Base-by-base conservation (phyloP, 108 stramenopile species). In the Parmales sp. region DNA sequence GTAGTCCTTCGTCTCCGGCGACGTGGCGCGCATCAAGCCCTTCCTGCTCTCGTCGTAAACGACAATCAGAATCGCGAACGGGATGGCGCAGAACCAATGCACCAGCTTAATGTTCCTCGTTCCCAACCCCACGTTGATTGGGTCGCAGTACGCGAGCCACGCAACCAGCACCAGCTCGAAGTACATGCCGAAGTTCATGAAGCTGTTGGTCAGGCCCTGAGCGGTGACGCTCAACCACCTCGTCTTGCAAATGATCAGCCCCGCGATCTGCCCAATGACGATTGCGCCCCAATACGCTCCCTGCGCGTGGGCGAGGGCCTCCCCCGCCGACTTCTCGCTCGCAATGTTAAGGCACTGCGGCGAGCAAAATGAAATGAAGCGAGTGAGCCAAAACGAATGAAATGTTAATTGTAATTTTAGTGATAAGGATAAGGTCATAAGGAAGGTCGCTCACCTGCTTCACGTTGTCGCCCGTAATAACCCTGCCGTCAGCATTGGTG, bases 131-230 rank as follows among this genome's bases (percentile, higher is more conserved):
- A 60, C 20, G 36, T 73, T 64, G 64, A 79, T 64, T 26, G 66
- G 71, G 63, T 64, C 67, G 39, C 16, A 65, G 72, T 79, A 79
- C 38, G 68, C 69, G 54, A 79, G 45, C 68, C 72, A 76, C n/a
- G 69, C 71, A 16, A 69, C 75, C 0, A 79, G 68, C 8, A 76
- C 39, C 9, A 75, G 70, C 69, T 79, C 78, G 68, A 76, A 74
- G 54, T 74, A 54, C 43, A 79, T 72, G 9, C 76, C 78, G 54
- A 79, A 79, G 73, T 76, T 76, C 75, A 79, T 73, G 50, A 72
- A 39, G 9, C 65, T 36, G 73, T 79, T 79, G 31, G 25, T 38
- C 75, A 79, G 73, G 43, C 78, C 75, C 76, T 79, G 78, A 18
- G 39, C 38, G 37, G 64, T 45, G 69, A 79, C 48, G 26, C 65